Evolutionary conservation across 345 rosid genomes (phyloP), one percentile per base, ranked within the genome.

Genomic region (Aethionema arabicum): DNA sequence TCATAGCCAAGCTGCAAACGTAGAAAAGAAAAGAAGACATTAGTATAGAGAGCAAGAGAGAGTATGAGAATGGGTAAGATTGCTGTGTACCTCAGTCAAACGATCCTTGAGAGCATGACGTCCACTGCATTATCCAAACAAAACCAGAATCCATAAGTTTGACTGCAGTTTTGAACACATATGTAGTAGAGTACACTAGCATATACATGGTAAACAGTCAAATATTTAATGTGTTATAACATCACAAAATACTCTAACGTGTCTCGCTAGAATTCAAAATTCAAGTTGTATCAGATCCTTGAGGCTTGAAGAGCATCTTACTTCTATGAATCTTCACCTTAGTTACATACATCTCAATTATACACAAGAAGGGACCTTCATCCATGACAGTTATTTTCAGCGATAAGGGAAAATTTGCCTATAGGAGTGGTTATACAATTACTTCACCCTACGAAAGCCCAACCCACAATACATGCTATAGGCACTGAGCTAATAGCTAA

Each of bases 51-150:
- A 14, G 59, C 3, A 4, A 14, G 8, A 36, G 7, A 11, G 12
- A 56, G 48, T 49, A 35, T 33, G 47, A 13, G 59, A 14, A 33
- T 21, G 44, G 30, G 9, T 42, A 49, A 5, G 52, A 63, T 30
- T 33, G 43, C 21, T 14, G 11, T 32, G 31, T 83, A 93, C 99
- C 96, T 90, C 92, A 42, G 56, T 69, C 68, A 93, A 69, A 70
- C 86, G 86, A 76, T 76, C 86, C 61, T 68, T 87, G 65, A 93
- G 74, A 47, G 96, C 99, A 69, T 93, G 97, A 8, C 96, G 97
- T 33, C 99, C 99, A 69, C 99, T 93, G 68, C 59, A 77, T 36
- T 63, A 57, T 56, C 55, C 69, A 43, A 7, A 21, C 43, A 43
- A 42, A 64, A 58, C 14, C 36, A 51, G 30, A 64, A 43, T 14